Evolutionary conservation across 805 yeast genomes (phyloP).

Genomic region (Saccharomycopsis amapae): DNA sequence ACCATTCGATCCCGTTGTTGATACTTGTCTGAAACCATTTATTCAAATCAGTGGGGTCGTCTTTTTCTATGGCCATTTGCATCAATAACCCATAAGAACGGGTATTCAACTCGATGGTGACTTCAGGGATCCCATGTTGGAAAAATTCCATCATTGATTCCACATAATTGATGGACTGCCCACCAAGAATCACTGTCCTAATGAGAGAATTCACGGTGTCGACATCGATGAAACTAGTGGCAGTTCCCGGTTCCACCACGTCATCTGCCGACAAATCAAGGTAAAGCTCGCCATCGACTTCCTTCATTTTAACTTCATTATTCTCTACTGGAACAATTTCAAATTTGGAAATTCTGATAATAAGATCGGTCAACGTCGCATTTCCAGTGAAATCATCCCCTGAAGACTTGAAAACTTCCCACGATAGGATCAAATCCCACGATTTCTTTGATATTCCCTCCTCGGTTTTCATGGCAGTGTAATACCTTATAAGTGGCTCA

Average conservation of each 20-base stretch:
- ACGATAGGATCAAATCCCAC: too few relatives aligned
- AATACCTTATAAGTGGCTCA: too few relatives aligned
- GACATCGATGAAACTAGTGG: slow-evolving; percentile 10
- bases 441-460: too few relatives aligned
- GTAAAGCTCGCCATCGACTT: slow-evolving; percentile 4
- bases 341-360: too few relatives aligned
- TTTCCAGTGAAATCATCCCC: background rate
- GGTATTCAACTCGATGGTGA: slow-evolving; percentile 31
- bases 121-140: slow-evolving; percentile 25
- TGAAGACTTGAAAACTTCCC: too few relatives aligned
- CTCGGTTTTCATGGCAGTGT: too few relatives aligned
- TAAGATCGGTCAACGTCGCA: too few relatives aligned
- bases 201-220: slow-evolving; percentile 13
- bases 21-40: slow-evolving; percentile 31
- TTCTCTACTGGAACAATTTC: too few relatives aligned
- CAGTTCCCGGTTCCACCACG: background rate
- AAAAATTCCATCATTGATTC: slow-evolving; percentile 27
- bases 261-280: background rate
- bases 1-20: slow-evolving; percentile 38
- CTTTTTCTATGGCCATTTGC: slow-evolving; percentile 27
- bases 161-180: slow-evolving; percentile 11
- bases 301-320: background rate
- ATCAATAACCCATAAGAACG: slow-evolving; percentile 33
- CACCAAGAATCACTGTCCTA: slow-evolving; percentile 6
- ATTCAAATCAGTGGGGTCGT: slow-evolving; percentile 29